Evolutionary conservation across 2,329 filamentous ascomycete genomes (phyloP).

Genomic region (Sporothrix euskadiensis): DNA sequence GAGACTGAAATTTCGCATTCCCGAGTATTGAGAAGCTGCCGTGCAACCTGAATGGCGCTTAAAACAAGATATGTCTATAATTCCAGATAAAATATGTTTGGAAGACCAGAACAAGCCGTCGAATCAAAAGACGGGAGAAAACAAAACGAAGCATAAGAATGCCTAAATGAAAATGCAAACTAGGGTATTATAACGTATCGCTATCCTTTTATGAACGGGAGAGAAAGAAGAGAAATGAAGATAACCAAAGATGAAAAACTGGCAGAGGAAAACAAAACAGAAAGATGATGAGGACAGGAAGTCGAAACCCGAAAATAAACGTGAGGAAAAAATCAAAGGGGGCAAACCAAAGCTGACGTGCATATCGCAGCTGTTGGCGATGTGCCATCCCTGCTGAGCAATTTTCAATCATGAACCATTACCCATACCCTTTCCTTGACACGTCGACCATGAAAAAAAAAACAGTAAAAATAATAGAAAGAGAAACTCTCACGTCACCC

Average conservation of each 20-base stretch:
- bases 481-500: conserved; percentile 14
- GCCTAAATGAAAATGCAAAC: conserved; percentile 14
- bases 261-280: conserved; percentile 4
- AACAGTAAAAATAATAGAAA: background rate
- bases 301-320: background rate
- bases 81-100: background rate
- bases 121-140: background rate
- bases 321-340: background rate
- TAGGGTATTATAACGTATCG: conserved; percentile 27
- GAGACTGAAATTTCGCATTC: background rate
- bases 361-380: background rate
- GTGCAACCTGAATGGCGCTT: background rate
- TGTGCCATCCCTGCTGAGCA: background rate
- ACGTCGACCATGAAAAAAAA: background rate
- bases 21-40: background rate
- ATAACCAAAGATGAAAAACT: background rate
- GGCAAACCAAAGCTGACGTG: background rate
- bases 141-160: background rate
- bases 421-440: background rate
- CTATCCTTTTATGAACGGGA: conserved; percentile 2
- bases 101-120: background rate
- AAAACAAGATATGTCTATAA: background rate
- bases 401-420: background rate
- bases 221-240: conserved; percentile 14
- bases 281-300: background rate